Conservation (phyloP, 1,284 basidiomycete genomes). For the Ganoderma resinaceum region DNA sequence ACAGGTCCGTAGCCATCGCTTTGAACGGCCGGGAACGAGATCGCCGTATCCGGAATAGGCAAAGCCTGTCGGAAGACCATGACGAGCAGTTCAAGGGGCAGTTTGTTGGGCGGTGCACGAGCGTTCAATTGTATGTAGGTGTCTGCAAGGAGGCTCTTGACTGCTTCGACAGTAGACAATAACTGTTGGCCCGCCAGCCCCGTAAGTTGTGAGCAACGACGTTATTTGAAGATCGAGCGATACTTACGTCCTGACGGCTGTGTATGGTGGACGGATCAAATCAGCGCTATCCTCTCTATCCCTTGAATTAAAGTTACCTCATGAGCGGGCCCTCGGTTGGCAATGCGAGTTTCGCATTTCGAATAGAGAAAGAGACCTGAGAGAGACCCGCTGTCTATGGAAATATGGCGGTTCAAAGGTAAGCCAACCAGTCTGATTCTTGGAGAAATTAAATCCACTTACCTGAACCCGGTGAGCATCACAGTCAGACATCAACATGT, state of each 20-base stretch:
- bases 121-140: neutral
- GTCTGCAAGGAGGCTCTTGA: neutral
- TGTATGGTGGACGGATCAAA: neutral
- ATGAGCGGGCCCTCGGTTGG: neutral
- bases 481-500: no score
- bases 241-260: neutral
- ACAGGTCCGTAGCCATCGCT: neutral
- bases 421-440: no score
- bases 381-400: neutral
- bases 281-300: neutral
- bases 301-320: neutral
- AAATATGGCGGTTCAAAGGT: no score
- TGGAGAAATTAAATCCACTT: no score
- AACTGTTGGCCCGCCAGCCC: neutral
- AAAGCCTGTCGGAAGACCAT: neutral
- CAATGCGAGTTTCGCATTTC: neutral
- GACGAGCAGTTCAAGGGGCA: neutral
- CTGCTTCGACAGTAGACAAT: neutral
- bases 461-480: no score
- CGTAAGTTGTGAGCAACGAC: neutral
- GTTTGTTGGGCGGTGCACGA: neutral
- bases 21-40: neutral
- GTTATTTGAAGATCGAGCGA: neutral
- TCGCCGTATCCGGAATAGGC: neutral
- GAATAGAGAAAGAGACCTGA: neutral